These are phyloP conservation scores for Pistacia atlantica DNA, from an alignment of 345 rosid genomes.

Conservation along the genomic window DNA sequence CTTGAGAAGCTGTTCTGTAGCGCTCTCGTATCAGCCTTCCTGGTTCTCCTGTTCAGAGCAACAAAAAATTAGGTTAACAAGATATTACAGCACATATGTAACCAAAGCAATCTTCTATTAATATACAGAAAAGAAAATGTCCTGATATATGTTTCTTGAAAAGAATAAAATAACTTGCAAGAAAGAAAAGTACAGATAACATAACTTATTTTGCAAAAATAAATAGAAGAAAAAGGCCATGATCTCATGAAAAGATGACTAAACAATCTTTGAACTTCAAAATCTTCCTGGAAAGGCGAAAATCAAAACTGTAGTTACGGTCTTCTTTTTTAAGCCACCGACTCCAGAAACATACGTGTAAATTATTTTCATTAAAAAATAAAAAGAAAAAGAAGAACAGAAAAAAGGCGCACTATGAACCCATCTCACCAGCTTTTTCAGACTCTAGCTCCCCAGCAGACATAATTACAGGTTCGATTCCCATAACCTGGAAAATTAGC, in stretches of 20 bases:
- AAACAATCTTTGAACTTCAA: background rate
- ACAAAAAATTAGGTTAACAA: background rate
- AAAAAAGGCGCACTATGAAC: conserved; percentile 4
- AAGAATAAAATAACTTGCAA: background rate
- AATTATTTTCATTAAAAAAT: background rate
- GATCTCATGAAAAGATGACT: background rate
- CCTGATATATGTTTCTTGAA: conserved; percentile 1
- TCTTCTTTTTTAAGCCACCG: background rate
- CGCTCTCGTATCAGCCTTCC: conserved; percentile 93
- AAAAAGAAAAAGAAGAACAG: background rate
- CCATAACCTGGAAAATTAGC: conserved; percentile 87
- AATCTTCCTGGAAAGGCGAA: background rate
- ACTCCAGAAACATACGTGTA: background rate
- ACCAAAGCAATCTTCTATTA: conserved; percentile 2
- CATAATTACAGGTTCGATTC: conserved; percentile 91
- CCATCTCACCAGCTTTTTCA: conserved; percentile 82
- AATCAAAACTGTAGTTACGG: background rate
- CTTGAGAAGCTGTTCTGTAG: conserved; percentile 96
- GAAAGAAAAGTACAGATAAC: background rate
- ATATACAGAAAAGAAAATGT: conserved; percentile 6
- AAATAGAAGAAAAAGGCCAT: background rate
- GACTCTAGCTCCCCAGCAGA: conserved; percentile 97
- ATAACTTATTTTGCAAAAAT: background rate
- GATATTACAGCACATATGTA: conserved; percentile 1
- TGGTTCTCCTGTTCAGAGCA: conserved; percentile 69